Evolutionary conservation across 1,139 yeast species (phyloP).

Genomic region (Blastobotrys buckinghamii): DNA sequence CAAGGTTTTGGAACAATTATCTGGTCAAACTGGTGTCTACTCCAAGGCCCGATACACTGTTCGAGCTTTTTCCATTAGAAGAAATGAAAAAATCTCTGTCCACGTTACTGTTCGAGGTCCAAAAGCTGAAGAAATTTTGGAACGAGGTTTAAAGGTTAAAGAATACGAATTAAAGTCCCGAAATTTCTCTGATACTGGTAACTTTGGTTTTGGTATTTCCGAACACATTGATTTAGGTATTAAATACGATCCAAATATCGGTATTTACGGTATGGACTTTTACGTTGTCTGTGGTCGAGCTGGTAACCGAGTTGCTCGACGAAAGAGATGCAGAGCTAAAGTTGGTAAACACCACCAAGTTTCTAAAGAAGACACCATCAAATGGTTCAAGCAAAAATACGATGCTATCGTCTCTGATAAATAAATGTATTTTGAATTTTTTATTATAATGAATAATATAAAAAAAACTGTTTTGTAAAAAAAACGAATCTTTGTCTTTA

Average conservation of each 20-base stretch:
- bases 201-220: conserved; percentile 99
- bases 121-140: conserved; percentile 98
- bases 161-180: conserved; percentile 93
- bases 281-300: conserved; percentile 99
- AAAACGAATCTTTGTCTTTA: no score
- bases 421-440: conserved; percentile 4
- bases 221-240: conserved; percentile 99
- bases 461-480: no score
- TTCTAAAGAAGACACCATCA: conserved; percentile 87
- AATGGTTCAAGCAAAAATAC: conserved; percentile 99
- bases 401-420: conserved; percentile 79
- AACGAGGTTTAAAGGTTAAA: conserved; percentile 99
- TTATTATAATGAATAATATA: no score
- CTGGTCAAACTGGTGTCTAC: conserved; percentile 99
- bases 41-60: conserved; percentile 99
- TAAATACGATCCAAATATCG: conserved; percentile 99
- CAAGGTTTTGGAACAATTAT: conserved; percentile 98
- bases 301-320: conserved; percentile 98
- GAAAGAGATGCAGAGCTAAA: conserved; percentile 90
- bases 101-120: conserved; percentile 99
- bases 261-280: conserved; percentile 99
- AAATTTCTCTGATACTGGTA: conserved; percentile 98
- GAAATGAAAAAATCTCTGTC: conserved; percentile 99
- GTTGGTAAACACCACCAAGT: conserved; percentile 94
- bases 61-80: conserved; percentile 99